Percentiles rank a stretch among this genome's conserved stretches.
Evolutionary conservation across 2,329 filamentous ascomycete genomes (phyloP).

Genomic region (Alternaria triticina): DNA sequence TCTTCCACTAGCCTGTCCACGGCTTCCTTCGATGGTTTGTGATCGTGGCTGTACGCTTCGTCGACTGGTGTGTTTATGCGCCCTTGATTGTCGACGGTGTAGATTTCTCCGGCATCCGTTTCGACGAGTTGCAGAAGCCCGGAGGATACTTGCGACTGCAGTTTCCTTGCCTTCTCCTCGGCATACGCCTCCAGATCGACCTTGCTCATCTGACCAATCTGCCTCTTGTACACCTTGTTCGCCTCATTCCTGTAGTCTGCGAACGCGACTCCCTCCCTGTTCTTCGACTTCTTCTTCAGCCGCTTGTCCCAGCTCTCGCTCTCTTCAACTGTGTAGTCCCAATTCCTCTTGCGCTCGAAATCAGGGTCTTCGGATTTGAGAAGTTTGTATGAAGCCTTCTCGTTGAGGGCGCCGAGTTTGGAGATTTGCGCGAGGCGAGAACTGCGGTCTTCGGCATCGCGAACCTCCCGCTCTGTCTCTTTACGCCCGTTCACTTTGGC

Average conservation of each 20-base stretch:
- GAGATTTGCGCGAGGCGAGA: slow-evolving; percentile 65
- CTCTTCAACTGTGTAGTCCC: slow-evolving; percentile 98
- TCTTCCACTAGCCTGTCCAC: slow-evolving; percentile 88
- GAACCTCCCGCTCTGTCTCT: slow-evolving; percentile 60
- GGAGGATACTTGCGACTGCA: slow-evolving; percentile 82
- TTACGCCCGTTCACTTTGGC: slow-evolving; percentile 65
- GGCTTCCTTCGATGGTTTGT: slow-evolving; percentile 84
- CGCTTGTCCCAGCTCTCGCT: slow-evolving; percentile 92
- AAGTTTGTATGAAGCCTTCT: slow-evolving; percentile 88
- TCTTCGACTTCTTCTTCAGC: slow-evolving; percentile 81
- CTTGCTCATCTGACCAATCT: slow-evolving; percentile 77
- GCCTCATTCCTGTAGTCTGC: slow-evolving; percentile 87
- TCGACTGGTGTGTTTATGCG: slow-evolving; percentile 90
- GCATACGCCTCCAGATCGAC: slow-evolving; percentile 82
- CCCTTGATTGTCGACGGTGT: slow-evolving; percentile 90
- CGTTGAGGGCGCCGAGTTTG: slow-evolving; percentile 82
- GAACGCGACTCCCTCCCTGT: slow-evolving; percentile 86
- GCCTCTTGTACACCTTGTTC: slow-evolving; percentile 91
- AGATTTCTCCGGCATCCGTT: slow-evolving; percentile 85
- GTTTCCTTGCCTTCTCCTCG: slow-evolving; percentile 80
- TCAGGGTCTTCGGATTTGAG: slow-evolving; percentile 92
- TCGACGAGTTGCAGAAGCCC: slow-evolving; percentile 93
- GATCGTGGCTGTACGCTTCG: slow-evolving; percentile 79
- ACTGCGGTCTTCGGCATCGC: slow-evolving; percentile 45
- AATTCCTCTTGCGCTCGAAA: slow-evolving; percentile 96